Evolutionary conservation across 148 eudicot genomes (phyloP).

Genomic region (Rhododendron vialii): DNA sequence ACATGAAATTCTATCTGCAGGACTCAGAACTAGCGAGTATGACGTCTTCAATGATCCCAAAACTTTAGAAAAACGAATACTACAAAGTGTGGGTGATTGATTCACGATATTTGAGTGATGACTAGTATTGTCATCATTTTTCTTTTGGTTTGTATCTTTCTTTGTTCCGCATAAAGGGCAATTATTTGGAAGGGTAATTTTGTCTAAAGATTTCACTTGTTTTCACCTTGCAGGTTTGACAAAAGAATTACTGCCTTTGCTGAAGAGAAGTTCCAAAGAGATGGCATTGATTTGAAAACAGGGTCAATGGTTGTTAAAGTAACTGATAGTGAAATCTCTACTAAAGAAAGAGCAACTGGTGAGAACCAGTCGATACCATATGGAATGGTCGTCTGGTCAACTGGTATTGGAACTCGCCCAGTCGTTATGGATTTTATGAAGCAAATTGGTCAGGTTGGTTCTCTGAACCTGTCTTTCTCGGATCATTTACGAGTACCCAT

Average conservation of each 20-base stretch:
- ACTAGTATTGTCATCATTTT: neutral
- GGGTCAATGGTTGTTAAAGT: conserved; percentile 27
- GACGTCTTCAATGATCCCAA: too few species aligned
- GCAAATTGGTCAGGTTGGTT: conserved; percentile 24
- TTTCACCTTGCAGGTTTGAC: conserved; percentile 19
- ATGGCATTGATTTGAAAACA: conserved; percentile 22
- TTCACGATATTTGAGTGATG: neutral
- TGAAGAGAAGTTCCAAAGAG: conserved; percentile 23
- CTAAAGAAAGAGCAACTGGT: conserved; percentile 21
- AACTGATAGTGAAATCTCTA: conserved; percentile 17
- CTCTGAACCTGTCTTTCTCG: neutral
- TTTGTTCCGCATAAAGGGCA: neutral
- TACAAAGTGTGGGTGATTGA: neutral
- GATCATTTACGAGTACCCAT: neutral
- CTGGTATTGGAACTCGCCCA: conserved; percentile 29
- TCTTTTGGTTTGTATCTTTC: neutral
- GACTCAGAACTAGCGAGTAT: too few species aligned
- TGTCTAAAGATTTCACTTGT: neutral
- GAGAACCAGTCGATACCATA: conserved; percentile 20
- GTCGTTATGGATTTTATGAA: conserved; percentile 18
- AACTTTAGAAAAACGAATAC: neutral
- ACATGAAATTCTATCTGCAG: too few species aligned
- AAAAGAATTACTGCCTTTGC: conserved; percentile 28
- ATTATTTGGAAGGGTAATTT: neutral
- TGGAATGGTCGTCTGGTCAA: conserved; percentile 28